phyloP scores from a whole-genome alignment of 768 basidiomycete species.

The Nidularia pulvinata region DNA sequence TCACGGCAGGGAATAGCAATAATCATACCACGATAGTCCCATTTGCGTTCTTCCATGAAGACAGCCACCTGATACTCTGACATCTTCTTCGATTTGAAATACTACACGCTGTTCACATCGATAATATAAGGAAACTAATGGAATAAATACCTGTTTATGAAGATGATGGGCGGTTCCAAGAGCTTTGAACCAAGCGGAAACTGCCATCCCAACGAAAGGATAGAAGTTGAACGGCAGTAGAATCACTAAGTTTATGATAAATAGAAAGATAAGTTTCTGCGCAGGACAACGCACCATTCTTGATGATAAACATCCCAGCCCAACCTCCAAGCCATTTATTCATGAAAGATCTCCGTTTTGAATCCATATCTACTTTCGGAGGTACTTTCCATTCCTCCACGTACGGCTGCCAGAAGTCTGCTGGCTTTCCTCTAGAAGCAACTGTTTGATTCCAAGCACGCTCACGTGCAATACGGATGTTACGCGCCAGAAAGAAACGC shows the following conservation, averaged over 20 bases:
- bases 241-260: conserved; percentile 34
- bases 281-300: conserved; percentile 31
- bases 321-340: conserved; percentile 33
- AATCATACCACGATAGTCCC: conserved; percentile 76
- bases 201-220: conserved; percentile 64
- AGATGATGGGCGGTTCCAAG: conserved; percentile 66
- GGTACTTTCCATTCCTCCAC: conserved; percentile 81
- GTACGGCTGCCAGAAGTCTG: conserved; percentile 84
- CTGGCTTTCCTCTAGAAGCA: conserved; percentile 76
- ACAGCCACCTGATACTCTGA: conserved; percentile 60
- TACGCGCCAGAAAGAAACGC: conserved; percentile 80
- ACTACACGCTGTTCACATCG: conserved; percentile 38
- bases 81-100: conserved; percentile 89
- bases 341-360: conserved; percentile 22
- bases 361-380: conserved; percentile 30
- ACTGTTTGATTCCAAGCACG: conserved; percentile 85
- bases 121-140: not conserved
- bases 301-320: conserved; percentile 40
- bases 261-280: not conserved
- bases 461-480: conserved; percentile 77
- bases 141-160: conserved; percentile 58
- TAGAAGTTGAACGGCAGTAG: conserved; percentile 66
- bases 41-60: conserved; percentile 88
- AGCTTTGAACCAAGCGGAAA: conserved; percentile 66
- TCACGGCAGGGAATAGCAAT: not conserved